These are phyloP conservation scores for Pseudogymnoascus sp. DNA, from an alignment of 2,329 filamentous ascomycete genomes.

Conservation along the genomic window DNA sequence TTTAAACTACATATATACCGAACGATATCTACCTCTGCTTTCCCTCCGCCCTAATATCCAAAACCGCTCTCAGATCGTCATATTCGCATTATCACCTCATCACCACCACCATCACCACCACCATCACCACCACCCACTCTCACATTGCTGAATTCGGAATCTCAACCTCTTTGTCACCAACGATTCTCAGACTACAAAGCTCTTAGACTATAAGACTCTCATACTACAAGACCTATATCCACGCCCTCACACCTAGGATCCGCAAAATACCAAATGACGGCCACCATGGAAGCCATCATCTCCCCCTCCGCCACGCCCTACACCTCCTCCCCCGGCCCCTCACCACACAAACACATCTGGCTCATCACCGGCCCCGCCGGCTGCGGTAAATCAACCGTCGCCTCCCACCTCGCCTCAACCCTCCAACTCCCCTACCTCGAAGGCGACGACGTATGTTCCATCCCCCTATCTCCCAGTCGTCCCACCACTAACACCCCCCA, in stretches of 20 bases:
- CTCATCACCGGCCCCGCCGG: conserved; percentile 72
- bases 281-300: not conserved
- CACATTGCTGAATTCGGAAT: not conserved
- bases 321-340: not conserved
- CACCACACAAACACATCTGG: conserved; percentile 54
- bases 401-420: conserved; percentile 52
- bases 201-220: too few relatives aligned
- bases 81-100: not conserved
- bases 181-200: not conserved
- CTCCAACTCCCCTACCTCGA: conserved; percentile 64
- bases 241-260: not conserved
- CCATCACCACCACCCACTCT: not conserved
- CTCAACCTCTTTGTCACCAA: not conserved
- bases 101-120: not conserved
- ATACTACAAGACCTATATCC: not conserved
- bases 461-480: not conserved
- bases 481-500: conserved; percentile 26
- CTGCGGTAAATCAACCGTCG: conserved; percentile 71
- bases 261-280: not conserved
- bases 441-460: conserved; percentile 60
- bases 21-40: not conserved
- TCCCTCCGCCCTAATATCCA: not conserved
- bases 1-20: not conserved
- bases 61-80: not conserved
- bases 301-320: not conserved